These are phyloP conservation scores for Tripterygium wilfordii DNA, from an alignment of 177 flowering plant species.

Conservation along the genomic window DNA sequence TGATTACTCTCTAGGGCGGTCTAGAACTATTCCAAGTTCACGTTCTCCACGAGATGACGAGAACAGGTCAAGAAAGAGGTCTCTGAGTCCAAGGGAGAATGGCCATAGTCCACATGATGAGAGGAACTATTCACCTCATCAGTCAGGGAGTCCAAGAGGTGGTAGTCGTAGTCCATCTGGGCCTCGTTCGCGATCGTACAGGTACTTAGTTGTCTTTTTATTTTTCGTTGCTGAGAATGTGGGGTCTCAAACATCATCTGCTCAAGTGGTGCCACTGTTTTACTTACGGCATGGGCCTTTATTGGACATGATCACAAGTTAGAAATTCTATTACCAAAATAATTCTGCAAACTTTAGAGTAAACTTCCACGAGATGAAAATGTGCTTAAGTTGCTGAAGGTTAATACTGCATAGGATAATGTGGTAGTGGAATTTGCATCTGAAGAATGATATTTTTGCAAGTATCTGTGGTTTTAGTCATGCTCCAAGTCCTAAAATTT, in stretches of 20 bases:
- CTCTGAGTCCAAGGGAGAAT: conserved; percentile 27
- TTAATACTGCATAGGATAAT: too few relatives aligned
- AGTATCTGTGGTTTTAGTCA: too few relatives aligned
- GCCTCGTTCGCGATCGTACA: conserved; percentile 35
- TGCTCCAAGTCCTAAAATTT: too few relatives aligned
- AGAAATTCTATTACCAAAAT: too few relatives aligned
- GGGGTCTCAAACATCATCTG: not conserved
- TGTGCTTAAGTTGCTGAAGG: too few relatives aligned
- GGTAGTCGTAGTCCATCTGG: conserved; percentile 28
- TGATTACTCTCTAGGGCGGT: conserved; percentile 16
- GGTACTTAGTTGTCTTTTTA: conserved; percentile 2
- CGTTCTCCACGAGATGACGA: conserved; percentile 33
- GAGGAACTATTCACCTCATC: conserved; percentile 16
- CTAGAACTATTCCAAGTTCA: conserved; percentile 32
- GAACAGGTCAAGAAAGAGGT: conserved; percentile 20
- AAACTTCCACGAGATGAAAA: too few relatives aligned
- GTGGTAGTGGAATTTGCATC: too few relatives aligned
- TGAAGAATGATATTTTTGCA: too few relatives aligned
- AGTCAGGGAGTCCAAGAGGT: conserved; percentile 37
- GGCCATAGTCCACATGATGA: conserved; percentile 15
- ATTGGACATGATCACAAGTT: too few relatives aligned
- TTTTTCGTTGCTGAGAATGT: not conserved
- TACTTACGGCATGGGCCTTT: too few relatives aligned
- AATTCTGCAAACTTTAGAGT: too few relatives aligned
- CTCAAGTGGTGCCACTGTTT: too few relatives aligned